These are phyloP conservation scores for Diaporthe sp. DNA, from an alignment of 2,329 filamentous ascomycete genomes.

Conservation along the genomic window DNA sequence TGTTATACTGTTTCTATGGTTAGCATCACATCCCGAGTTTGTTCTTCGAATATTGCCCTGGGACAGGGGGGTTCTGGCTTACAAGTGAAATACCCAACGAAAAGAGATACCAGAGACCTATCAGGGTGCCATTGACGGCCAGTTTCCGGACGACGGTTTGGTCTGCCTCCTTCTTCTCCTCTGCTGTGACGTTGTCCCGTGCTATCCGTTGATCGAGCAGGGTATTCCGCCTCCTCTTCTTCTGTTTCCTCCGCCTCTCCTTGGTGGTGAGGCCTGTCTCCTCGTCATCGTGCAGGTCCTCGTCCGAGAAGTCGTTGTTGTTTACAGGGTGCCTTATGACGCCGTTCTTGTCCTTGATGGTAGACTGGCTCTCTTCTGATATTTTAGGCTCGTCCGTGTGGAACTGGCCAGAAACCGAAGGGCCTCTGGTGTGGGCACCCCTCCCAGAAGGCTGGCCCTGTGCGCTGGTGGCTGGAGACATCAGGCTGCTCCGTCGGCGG, in stretches of 20 bases:
- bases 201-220: constrained; percentile 79
- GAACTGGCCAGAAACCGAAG: constrained; percentile 48
- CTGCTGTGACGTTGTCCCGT: constrained; percentile 72
- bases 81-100: constrained; percentile 93
- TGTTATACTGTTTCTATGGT: constrained; percentile 82
- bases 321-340: constrained; percentile 42
- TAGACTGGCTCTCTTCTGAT: constrained; percentile 56
- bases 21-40: background rate
- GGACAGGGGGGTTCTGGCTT: constrained; percentile 54
- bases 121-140: constrained; percentile 83
- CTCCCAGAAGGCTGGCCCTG: constrained; percentile 43
- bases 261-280: constrained; percentile 87
- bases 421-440: constrained; percentile 47
- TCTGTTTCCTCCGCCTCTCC: constrained; percentile 77
- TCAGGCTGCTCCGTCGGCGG: constrained; percentile 69
- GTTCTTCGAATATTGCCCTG: background rate
- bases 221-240: constrained; percentile 76
- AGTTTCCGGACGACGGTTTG: constrained; percentile 78
- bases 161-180: constrained; percentile 83
- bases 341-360: constrained; percentile 42
- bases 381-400: constrained; percentile 60
- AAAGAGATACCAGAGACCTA: constrained; percentile 90
- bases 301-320: constrained; percentile 73
- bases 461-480: constrained; percentile 54
- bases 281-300: constrained; percentile 86